Percentiles rank a stretch among this genome's conserved stretches.
phyloP scores from a whole-genome alignment of 176 grass and related monocot genomes.

The Calamus simplicifolius region DNA sequence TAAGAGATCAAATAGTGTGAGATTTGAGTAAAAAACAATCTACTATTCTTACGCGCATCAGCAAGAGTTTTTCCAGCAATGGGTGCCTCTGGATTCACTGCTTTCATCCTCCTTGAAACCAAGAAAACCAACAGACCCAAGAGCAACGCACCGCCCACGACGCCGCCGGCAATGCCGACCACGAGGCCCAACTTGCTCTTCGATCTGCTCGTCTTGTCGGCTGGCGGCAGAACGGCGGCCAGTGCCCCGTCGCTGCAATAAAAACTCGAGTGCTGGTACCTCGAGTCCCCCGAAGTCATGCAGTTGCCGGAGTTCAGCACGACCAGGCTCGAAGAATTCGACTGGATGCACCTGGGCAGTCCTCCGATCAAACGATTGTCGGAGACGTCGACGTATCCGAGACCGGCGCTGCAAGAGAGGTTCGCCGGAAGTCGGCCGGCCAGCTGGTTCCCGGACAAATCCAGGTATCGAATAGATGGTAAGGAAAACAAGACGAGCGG shows the following conservation, averaged over 20 bases:
- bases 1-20: too few species aligned
- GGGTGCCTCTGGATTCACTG: constrained; percentile 19
- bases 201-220: constrained; percentile 24
- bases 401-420: constrained; percentile 30
- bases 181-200: constrained; percentile 43
- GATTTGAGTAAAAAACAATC: neutral
- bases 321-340: constrained; percentile 33
- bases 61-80: constrained; percentile 28
- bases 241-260: constrained; percentile 65
- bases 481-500: constrained; percentile 60
- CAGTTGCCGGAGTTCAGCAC: constrained; percentile 68
- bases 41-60: constrained; percentile 60
- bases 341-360: constrained; percentile 57
- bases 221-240: constrained; percentile 54
- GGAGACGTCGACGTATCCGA: constrained; percentile 69
- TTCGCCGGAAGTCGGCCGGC: constrained; percentile 41
- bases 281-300: constrained; percentile 35
- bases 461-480: constrained; percentile 45
- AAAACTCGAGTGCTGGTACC: constrained; percentile 42
- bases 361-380: constrained; percentile 62
- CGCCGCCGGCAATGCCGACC: constrained; percentile 48
- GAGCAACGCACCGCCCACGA: constrained; percentile 41
- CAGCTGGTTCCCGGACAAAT: constrained; percentile 61
- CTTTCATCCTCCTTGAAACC: constrained; percentile 41
- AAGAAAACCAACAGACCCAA: constrained; percentile 42